These are phyloP conservation scores for Hypoxylon lenormandii DNA, from an alignment of 495 filamentous ascomycete genomes.

Conservation along the genomic window DNA sequence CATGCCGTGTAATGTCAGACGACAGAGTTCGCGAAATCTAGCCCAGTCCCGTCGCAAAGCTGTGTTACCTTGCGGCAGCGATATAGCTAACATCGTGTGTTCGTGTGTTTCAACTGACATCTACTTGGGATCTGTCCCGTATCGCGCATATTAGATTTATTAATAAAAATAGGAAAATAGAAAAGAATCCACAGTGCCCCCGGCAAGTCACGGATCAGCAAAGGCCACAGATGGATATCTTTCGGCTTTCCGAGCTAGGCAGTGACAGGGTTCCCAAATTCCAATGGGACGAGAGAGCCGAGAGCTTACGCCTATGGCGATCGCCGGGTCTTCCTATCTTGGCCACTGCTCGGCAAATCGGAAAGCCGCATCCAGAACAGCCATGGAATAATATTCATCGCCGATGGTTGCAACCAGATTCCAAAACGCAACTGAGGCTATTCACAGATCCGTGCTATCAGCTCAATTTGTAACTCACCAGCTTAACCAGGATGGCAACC, in stretches of 20 bases:
- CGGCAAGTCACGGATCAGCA: neutral
- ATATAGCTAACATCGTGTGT: neutral
- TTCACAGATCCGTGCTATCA: constrained; percentile 21
- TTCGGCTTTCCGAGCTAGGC: constrained; percentile 34
- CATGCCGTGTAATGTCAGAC: constrained; percentile 34
- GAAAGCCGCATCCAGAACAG: constrained; percentile 25
- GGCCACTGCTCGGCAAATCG: constrained; percentile 13
- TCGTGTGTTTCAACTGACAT: constrained; percentile 9
- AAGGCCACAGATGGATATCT: neutral
- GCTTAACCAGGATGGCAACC: neutral
- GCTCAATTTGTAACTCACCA: neutral
- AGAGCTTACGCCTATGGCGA: constrained; percentile 28
- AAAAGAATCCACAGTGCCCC: constrained; percentile 1
- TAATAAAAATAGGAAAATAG: neutral
- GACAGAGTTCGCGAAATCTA: constrained; percentile 16
- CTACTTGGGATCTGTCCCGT: constrained; percentile 2
- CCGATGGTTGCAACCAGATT: constrained; percentile 6
- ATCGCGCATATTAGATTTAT: too few species aligned
- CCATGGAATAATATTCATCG: constrained; percentile 9
- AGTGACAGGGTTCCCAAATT: constrained; percentile 23
- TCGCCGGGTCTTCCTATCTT: constrained; percentile 23
- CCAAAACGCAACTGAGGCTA: constrained; percentile 23
- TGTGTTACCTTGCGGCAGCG: constrained; percentile 19
- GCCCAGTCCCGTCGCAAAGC: constrained; percentile 20
- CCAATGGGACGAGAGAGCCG: constrained; percentile 29